phyloP scores from a whole-genome alignment of 2,329 filamentous ascomycete genomes.

The Beauveria varroae region DNA sequence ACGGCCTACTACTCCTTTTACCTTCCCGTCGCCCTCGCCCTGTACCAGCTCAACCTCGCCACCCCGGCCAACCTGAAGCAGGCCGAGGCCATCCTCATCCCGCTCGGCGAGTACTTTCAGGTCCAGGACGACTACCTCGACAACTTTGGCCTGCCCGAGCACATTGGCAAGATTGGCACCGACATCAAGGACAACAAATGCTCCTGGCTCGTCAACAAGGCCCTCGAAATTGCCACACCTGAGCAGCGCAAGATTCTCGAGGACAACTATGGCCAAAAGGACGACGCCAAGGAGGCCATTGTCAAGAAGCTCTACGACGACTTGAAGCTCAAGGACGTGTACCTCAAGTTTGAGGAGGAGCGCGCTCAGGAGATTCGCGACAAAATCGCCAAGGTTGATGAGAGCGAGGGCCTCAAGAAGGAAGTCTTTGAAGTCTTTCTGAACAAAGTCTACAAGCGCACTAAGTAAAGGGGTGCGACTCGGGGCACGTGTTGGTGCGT shows the following conservation, averaged over 20 bases:
- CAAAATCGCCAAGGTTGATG: conserved; percentile 74
- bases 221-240: conserved; percentile 68
- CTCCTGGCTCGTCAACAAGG: conserved; percentile 96
- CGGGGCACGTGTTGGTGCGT: not conserved
- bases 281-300: conserved; percentile 70
- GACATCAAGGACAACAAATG: conserved; percentile 99
- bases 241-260: conserved; percentile 86
- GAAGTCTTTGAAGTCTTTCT: conserved; percentile 84
- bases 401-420: conserved; percentile 84
- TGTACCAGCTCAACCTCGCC: conserved; percentile 78
- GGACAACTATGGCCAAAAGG: conserved; percentile 90
- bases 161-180: conserved; percentile 97
- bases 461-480: conserved; percentile 58
- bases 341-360: conserved; percentile 85
- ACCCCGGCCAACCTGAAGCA: conserved; percentile 84
- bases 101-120: conserved; percentile 98
- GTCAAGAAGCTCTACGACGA: conserved; percentile 88
- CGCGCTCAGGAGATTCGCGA: conserved; percentile 67
- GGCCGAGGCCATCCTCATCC: conserved; percentile 86
- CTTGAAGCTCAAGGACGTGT: conserved; percentile 73
- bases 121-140: conserved; percentile 98
- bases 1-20: conserved; percentile 99
- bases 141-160: conserved; percentile 86
- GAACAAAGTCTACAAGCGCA: conserved; percentile 95
- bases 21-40: conserved; percentile 84